phyloP scores from a whole-genome alignment of 2,329 filamentous ascomycete genomes.

The Monosporascus sp. region DNA sequence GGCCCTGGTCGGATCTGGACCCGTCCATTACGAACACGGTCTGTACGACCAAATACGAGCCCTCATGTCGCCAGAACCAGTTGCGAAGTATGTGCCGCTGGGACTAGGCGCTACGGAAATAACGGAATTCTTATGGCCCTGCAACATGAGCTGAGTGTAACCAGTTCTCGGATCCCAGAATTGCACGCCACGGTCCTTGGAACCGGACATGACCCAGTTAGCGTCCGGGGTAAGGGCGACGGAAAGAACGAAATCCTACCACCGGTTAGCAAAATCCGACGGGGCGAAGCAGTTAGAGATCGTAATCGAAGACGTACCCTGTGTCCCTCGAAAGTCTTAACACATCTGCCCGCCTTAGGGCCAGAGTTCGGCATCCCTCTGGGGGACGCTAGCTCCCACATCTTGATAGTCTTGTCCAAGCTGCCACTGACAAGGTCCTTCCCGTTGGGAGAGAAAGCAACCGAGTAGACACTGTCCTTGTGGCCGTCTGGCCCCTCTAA shows the following conservation, averaged over 20 bases:
- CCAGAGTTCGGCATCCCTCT: conserved; percentile 61
- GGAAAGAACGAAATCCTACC: conserved; percentile 87
- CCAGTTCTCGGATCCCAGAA: conserved; percentile 97
- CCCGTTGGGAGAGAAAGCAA: conserved; percentile 91
- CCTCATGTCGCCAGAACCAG: conserved; percentile 94
- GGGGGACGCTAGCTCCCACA: conserved; percentile 86
- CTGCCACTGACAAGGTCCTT: conserved; percentile 91
- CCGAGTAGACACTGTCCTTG: conserved; percentile 94
- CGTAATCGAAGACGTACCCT: conserved; percentile 55
- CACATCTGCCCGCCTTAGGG: conserved; percentile 83
- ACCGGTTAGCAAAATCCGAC: conserved; percentile 20
- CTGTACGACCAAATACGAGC: conserved; percentile 93
- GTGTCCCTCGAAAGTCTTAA: conserved; percentile 96
- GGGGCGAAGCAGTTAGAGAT: neutral
- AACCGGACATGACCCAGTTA: conserved; percentile 93
- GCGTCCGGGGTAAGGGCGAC: conserved; percentile 93
- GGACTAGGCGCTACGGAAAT: conserved; percentile 96
- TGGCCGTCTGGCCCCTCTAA: conserved; percentile 91
- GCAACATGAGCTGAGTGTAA: conserved; percentile 93
- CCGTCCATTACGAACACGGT: conserved; percentile 30
- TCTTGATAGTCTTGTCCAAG: conserved; percentile 97
- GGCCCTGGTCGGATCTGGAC: no score
- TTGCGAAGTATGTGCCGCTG: conserved; percentile 82
- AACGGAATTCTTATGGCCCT: conserved; percentile 98
- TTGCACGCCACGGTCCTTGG: conserved; percentile 94